Percentiles rank a stretch among this genome's conserved stretches.
These are phyloP conservation scores for Debaryomyces singareniensis DNA, from an alignment of 1,139 yeast species.

Conservation along the genomic window DNA sequence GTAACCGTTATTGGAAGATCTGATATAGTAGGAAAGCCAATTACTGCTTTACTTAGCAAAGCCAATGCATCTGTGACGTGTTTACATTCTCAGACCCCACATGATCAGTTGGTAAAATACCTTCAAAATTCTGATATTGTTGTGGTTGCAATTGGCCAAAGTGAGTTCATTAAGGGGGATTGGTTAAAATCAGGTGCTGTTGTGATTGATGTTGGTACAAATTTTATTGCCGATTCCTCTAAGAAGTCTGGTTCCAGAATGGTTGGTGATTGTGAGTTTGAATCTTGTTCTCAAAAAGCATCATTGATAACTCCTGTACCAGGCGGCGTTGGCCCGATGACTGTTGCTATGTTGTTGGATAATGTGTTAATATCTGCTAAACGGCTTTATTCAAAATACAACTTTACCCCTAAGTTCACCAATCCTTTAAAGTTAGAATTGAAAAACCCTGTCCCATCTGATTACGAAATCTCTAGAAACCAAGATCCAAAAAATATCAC, in stretches of 20 bases:
- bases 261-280: conserved; percentile 93
- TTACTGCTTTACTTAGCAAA: conserved; percentile 72
- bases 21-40: conserved; percentile 94
- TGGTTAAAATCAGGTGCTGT: conserved; percentile 84
- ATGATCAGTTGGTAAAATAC: conserved; percentile 48
- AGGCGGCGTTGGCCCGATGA: conserved; percentile 99
- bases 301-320: conserved; percentile 91
- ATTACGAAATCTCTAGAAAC: conserved; percentile 84
- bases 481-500: conserved; percentile 84
- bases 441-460: conserved; percentile 84
- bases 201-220: conserved; percentile 95
- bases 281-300: conserved; percentile 59
- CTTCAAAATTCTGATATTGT: conserved; percentile 80
- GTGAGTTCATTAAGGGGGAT: conserved; percentile 77
- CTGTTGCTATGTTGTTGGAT: conserved; percentile 91
- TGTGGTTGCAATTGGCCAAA: conserved; percentile 85
- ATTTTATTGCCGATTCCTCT: conserved; percentile 70
- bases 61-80: conserved; percentile 85
- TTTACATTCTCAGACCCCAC: conserved; percentile 66
- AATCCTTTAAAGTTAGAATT: conserved; percentile 62
- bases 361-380: conserved; percentile 84
- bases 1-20: conserved; percentile 97
- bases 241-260: conserved; percentile 79
- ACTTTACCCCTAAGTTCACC: conserved; percentile 45
- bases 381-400: conserved; percentile 36